phyloP scores from a whole-genome alignment of 306 rosid genomes.

The Fragaria ananassa region DNA sequence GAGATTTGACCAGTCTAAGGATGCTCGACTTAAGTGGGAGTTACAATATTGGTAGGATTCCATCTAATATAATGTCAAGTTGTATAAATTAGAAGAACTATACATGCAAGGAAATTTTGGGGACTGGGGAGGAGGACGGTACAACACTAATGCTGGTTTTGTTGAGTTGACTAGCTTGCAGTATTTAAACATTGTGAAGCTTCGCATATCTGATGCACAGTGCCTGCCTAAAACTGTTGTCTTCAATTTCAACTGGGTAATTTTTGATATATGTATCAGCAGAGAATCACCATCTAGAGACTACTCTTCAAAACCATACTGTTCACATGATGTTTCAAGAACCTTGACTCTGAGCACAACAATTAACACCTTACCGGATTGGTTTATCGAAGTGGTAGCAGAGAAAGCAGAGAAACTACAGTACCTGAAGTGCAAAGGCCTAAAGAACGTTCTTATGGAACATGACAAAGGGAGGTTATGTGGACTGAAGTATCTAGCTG shows the following conservation, averaged over 20 bases:
- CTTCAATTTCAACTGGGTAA: too few species aligned
- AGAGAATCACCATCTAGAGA: background rate
- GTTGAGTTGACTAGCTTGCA: background rate
- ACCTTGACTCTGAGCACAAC: too few species aligned
- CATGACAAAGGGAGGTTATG: background rate
- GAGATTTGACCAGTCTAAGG: background rate
- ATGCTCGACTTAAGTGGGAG: background rate
- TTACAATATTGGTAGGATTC: background rate
- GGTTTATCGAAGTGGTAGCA: background rate
- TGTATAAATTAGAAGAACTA: background rate
- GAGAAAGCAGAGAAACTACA: background rate
- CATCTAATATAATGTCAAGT: background rate
- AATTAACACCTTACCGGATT: background rate
- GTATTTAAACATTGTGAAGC: background rate
- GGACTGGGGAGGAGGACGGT: background rate
- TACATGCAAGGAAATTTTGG: background rate
- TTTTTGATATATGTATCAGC: background rate
- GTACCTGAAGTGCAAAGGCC: background rate
- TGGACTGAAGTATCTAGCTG: slow-evolving; percentile 8
- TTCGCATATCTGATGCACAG: background rate
- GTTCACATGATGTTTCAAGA: background rate
- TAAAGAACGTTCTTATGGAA: background rate
- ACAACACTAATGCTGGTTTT: background rate
- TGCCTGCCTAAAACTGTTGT: slow-evolving; percentile 6
- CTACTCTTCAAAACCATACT: background rate